Percentiles rank a stretch among this genome's conserved stretches.
These are phyloP conservation scores for Clavulina sp. DNA, from an alignment of 768 basidiomycete genomes.

Conservation along the genomic window DNA sequence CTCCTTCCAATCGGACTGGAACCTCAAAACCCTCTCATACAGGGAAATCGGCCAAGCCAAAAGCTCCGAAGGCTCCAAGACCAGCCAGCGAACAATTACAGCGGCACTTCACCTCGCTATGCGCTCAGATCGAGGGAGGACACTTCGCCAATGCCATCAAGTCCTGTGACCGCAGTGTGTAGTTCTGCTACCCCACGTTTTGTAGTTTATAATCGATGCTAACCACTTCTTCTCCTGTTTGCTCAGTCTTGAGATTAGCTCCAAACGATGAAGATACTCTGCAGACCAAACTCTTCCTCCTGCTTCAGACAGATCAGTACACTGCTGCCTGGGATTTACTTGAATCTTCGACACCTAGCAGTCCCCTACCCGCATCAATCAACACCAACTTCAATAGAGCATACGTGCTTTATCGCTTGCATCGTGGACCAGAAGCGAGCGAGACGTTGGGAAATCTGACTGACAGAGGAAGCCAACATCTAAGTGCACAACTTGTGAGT, in stretches of 20 bases:
- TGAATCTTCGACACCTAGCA: constrained; percentile 15
- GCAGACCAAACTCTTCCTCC: constrained; percentile 72
- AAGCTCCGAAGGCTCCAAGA: constrained; percentile 12
- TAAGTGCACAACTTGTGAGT: constrained; percentile 78
- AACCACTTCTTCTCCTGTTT: constrained; percentile 1
- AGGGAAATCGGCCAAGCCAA: too few species aligned
- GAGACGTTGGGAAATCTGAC: constrained; percentile 31
- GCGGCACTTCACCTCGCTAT: constrained; percentile 58
- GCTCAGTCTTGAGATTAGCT: constrained; percentile 49
- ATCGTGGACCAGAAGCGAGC: constrained; percentile 51
- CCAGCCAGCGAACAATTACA: constrained; percentile 25
- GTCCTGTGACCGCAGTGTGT: constrained; percentile 77
- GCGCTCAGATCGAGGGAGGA: constrained; percentile 80
- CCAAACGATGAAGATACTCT: constrained; percentile 53
- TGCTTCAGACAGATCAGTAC: constrained; percentile 78
- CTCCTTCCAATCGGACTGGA: too few species aligned
- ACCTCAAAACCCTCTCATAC: too few species aligned
- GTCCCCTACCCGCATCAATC: constrained; percentile 3
- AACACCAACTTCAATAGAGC: constrained; percentile 43
- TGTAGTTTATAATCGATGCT: neutral
- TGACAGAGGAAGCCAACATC: constrained; percentile 50
- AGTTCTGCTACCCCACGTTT: constrained; percentile 16
- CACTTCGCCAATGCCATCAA: constrained; percentile 72
- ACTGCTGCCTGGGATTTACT: constrained; percentile 46
- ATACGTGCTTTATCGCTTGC: constrained; percentile 74